A percentile compares a stretch with the other conserved stretches of the same genome.
Evolutionary conservation across 768 basidiomycete species (phyloP).

Genomic region (Podaxis carcinomalis): DNA sequence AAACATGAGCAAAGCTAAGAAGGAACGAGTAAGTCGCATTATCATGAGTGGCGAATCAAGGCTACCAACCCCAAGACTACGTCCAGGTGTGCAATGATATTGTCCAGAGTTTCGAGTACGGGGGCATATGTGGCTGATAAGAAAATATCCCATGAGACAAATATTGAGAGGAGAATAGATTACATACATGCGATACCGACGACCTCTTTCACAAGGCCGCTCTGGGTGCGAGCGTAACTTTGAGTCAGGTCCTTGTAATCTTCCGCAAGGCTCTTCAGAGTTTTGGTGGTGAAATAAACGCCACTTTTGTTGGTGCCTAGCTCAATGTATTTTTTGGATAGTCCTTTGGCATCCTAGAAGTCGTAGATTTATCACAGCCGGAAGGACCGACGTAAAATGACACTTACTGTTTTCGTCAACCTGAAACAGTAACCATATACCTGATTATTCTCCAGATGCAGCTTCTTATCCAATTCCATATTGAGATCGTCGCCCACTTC

Average conservation of each 20-base stretch:
- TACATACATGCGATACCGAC: constrained; percentile 80
- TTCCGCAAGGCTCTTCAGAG: constrained; percentile 65
- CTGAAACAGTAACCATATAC: constrained; percentile 92
- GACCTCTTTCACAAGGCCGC: constrained; percentile 84
- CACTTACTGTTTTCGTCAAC: constrained; percentile 80
- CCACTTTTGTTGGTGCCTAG: constrained; percentile 84
- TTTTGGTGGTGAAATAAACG: constrained; percentile 81
- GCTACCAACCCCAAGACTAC: constrained; percentile 76
- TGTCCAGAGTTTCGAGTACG: constrained; percentile 81
- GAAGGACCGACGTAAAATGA: not conserved
- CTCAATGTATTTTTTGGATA: constrained; percentile 75
- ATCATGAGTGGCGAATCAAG: not conserved
- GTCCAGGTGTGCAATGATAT: constrained; percentile 84
- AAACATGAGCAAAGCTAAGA: constrained; percentile 84
- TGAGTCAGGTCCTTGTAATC: constrained; percentile 66
- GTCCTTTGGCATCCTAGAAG: constrained; percentile 70
- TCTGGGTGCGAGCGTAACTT: constrained; percentile 73
- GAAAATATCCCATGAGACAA: not conserved
- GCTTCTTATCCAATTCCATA: constrained; percentile 88
- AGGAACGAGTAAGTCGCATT: not conserved
- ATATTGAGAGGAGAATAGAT: not conserved
- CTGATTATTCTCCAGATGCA: constrained; percentile 90
- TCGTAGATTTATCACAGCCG: not conserved
- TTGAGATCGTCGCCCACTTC: constrained; percentile 64
- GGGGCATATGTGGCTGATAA: constrained; percentile 85